These are phyloP conservation scores for Carex kokanica DNA, from an alignment of 176 grass and related monocot genomes.

Conservation along the genomic window DNA sequence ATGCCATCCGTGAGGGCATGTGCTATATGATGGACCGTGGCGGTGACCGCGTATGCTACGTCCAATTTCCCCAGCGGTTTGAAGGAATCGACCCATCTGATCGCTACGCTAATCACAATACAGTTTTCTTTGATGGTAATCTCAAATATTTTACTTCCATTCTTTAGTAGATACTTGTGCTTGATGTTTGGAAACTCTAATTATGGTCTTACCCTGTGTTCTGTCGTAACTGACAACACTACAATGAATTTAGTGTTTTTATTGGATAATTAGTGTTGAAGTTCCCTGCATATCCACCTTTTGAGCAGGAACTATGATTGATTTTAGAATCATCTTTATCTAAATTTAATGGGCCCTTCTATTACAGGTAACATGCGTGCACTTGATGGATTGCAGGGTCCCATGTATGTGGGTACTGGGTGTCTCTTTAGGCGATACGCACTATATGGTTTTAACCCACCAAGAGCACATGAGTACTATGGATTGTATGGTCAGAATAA, in stretches of 20 bases:
- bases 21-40: conserved; percentile 98
- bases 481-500: conserved; percentile 34
- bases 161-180: not conserved
- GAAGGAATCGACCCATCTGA: conserved; percentile 58
- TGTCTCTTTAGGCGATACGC: conserved; percentile 71
- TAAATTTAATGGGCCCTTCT: not conserved
- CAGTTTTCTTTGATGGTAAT: conserved; percentile 86
- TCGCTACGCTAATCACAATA: conserved; percentile 60
- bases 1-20: conserved; percentile 72
- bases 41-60: conserved; percentile 78
- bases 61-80: conserved; percentile 51
- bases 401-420: conserved; percentile 74
- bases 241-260: not conserved
- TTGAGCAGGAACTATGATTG: not conserved
- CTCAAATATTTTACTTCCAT: not conserved
- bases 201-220: not conserved
- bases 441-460: conserved; percentile 60
- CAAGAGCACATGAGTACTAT: conserved; percentile 45
- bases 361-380: conserved; percentile 49
- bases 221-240: not conserved
- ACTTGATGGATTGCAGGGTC: conserved; percentile 67
- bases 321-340: not conserved
- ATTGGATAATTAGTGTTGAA: not conserved
- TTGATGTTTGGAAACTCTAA: not conserved
- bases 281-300: not conserved